Evolutionary conservation across 768 basidiomycete species (phyloP), one percentile per base, ranked within the genome.

Genomic region (Psilocybe subaeruginosa): DNA sequence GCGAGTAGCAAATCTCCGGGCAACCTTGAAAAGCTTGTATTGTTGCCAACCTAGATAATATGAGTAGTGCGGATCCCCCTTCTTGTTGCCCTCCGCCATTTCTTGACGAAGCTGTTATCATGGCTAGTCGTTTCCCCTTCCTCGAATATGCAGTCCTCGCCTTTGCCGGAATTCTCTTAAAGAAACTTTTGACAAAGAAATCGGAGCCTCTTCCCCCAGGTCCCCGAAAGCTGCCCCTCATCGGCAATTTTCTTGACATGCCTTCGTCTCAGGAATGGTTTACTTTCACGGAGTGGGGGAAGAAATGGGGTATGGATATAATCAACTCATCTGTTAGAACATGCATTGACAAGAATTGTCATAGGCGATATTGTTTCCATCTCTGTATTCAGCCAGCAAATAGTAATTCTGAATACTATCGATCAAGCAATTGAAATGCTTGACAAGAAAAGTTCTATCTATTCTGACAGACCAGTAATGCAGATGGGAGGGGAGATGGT

Each of bases 391-490:
- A 82, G 78, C 3, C 82, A 84, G 58, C 75, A 75, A 46, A 75
- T 82, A 43, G 48, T 85, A 35, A 67, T 85, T 54, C 30, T 85
- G 29, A 85, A 83, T 66, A 77, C 74, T 0, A 66, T 62, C 5
- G 66, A 78, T 27, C 57, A 66, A 1, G 83, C 83, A 3, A 66
- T 74, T n/a, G 80, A 84, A 30, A 72, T 85, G 72, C 78, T 86
- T 27, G 80, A 85, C 35, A 80, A 79, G 62, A 82, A 80, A 58
- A 80, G 85, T 35, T 71, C 76, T 12, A 77, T 80, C 31, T 85
- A 86, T 65, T 87, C 86, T 16, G 84, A 86, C 68, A 75, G 86
- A 35, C 84, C 86, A 0, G 59, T 74, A 16, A 66, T 77, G 51
- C 72, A 72, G 33, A 79, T 82, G 77, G 74, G 76, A 7, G 77